Evolutionary conservation across 805 yeast species (phyloP), one percentile per base, ranked within the genome.

Genomic region (Clavispora vitiphila): DNA sequence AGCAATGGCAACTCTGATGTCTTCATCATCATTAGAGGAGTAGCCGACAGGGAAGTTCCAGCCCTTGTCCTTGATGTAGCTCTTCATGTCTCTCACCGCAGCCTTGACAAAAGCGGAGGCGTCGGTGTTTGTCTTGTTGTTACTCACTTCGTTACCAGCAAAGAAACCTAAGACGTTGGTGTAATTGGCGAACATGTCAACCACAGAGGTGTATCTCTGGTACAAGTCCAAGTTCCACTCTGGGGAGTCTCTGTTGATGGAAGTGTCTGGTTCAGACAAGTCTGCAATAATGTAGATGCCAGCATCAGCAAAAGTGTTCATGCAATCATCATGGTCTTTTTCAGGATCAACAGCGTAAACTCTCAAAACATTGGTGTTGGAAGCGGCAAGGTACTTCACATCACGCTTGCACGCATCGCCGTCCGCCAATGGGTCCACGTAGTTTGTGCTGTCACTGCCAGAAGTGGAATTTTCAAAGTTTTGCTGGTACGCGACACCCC

Each of bases 81-180:
- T 57, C 67, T 86, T 90, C 58, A 77, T 76, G 62, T 91, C 99
- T 65, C 99, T 83, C 47, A 93, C 76, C 14, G 98, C 96, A 23
- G 98, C 96, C 74, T 91, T 93, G 43, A 93, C 96, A 64, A 81
- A 91, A 1, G 97, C 88, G 22, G 97, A 89, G 24, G 97, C 86
- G 53, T 80, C 83, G 11, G 97, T 86, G 65, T 87, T 90, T 37
- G 88, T 69, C 34, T 65, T 67, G 58, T 86, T 88, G 65, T 90
- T 91, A 46, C 91, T 80, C 40, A 93, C 98, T 74, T 91, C 99
- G 66, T 93, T 93, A 47, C 98, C 99, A 22, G 98, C 98, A 66
- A 91, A 90, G 76, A 87, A 90, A 2, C 98, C 99, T 49, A 91
- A 72, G 15, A 87, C 77, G 65, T 91, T 91, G 37, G 82, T 66